Conservation (phyloP, 345 rosid species). For the Gossypium arboreum region DNA sequence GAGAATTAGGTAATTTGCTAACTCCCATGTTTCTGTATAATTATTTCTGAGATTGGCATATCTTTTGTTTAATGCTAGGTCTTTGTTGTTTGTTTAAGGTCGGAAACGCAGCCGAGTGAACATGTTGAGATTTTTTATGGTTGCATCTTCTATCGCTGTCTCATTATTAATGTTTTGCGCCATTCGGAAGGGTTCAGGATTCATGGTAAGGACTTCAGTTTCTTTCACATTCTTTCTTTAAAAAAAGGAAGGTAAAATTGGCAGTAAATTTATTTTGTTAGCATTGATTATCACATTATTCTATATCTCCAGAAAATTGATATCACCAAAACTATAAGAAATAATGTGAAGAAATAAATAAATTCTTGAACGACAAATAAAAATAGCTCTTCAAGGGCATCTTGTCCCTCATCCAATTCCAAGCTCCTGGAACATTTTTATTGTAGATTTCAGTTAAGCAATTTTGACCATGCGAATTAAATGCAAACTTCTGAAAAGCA, state of each 20-base stretch:
- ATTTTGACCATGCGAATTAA: not conserved
- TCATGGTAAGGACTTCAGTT: constrained; percentile 33
- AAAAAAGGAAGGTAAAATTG: not conserved
- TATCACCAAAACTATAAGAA: not conserved
- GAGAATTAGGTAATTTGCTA: constrained; percentile 49
- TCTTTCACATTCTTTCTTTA: not conserved
- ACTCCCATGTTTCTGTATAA: constrained; percentile 7
- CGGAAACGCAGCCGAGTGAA: constrained; percentile 48
- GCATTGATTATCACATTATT: not conserved
- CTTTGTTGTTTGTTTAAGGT: constrained; percentile 33
- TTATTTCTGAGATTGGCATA: constrained; percentile 5
- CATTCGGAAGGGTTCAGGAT: constrained; percentile 29
- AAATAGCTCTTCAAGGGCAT: not conserved
- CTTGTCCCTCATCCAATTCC: not conserved
- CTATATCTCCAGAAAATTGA: not conserved
- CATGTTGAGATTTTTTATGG: constrained; percentile 43
- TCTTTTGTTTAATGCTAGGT: constrained; percentile 8
- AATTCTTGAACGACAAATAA: not conserved
- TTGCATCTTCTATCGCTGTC: constrained; percentile 33
- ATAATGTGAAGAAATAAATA: not conserved
- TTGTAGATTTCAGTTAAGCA: not conserved
- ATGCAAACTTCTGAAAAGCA: not conserved
- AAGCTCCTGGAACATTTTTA: not conserved
- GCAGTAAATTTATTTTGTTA: not conserved
- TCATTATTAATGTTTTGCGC: constrained; percentile 37